Base-by-base conservation (phyloP, 2,329 filamentous ascomycete genomes). In the Fusarium algeriense region DNA sequence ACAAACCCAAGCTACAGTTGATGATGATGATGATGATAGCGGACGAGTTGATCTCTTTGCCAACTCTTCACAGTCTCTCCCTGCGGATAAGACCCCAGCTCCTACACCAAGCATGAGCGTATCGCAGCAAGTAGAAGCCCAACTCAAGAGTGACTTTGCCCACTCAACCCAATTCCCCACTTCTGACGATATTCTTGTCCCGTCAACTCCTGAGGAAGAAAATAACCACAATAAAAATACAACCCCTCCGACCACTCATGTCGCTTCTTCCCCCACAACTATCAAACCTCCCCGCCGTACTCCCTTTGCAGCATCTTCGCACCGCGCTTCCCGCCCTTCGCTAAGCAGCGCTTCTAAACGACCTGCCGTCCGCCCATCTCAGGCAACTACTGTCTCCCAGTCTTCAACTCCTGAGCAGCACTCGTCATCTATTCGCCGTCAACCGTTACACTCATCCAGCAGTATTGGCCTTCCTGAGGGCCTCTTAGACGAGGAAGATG, bases 101-200 rank as follows among this genome's bases (percentile, higher is more conserved):
- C 76, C 76, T 13, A 73, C 73, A 2, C 68, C 71, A 30, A 78
- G 74, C 67, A 71, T 77, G 60, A 84, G 84, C 5, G 78, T 86
- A 19, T 87, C 86, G 4, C 86, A 88, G 64, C 83, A 88, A 70
- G 75, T 88, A n/a, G 83, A 81, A 30, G 83, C 84, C 11, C 87
- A 89, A 67, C 78, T 89, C 26, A 80, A 81, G 37, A 84, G 81
- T 70, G 86, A 88, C 26, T 79, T 80, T 12, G 79, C 78, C 38
- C 78, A 81, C 52, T 83, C 82, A 17, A 83, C 81, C 2, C 80
- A 82, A 55, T 67, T 74, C 54, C 73, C 73, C 15, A 64, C 67
- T 19, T 78, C 78, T 13, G 77, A 78, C 45, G 78, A 76, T 43
- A 74, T 80, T 34, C 74, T 80, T 50, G 77, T 80, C 7, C 80